Evolutionary conservation across 2,329 filamentous ascomycete species (phyloP).

Genomic region (Biscogniauxia sp.): DNA sequence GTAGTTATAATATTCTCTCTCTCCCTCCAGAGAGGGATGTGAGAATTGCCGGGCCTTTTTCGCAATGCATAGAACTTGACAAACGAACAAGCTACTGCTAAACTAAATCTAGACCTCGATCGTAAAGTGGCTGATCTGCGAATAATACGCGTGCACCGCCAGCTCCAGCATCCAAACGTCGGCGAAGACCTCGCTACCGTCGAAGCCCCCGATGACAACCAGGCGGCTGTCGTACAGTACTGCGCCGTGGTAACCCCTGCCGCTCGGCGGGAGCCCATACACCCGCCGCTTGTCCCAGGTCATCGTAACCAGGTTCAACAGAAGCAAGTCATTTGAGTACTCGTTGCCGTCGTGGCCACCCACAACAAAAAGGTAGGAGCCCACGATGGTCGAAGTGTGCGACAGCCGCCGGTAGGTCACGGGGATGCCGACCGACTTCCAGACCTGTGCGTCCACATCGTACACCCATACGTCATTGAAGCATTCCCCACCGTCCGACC

Average conservation of each 20-base stretch:
- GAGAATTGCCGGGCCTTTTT: too few relatives aligned
- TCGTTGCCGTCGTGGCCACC: constrained; percentile 69
- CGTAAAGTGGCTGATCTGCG: constrained; percentile 70
- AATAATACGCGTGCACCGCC: constrained; percentile 69
- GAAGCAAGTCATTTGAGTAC: constrained; percentile 66
- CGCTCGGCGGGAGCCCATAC: constrained; percentile 61
- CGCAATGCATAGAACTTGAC: background rate
- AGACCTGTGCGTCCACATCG: constrained; percentile 60
- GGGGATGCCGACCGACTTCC: constrained; percentile 59
- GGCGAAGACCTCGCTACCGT: constrained; percentile 65
- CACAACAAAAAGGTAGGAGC: constrained; percentile 67
- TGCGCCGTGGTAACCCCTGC: constrained; percentile 65
- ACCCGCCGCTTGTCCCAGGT: constrained; percentile 67
- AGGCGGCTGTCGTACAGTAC: constrained; percentile 65
- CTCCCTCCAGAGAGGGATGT: too few relatives aligned
- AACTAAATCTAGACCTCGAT: constrained; percentile 55
- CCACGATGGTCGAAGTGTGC: constrained; percentile 67
- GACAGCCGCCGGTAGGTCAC: constrained; percentile 63
- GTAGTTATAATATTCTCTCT: too few relatives aligned
- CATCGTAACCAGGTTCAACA: constrained; percentile 71
- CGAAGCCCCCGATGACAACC: constrained; percentile 65
- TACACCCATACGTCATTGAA: constrained; percentile 74
- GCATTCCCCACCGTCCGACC: constrained; percentile 68
- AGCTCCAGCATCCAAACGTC: constrained; percentile 67
- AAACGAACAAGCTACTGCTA: background rate